Conservation (phyloP, 495 filamentous ascomycete species). For the Penicillium soppii region DNA sequence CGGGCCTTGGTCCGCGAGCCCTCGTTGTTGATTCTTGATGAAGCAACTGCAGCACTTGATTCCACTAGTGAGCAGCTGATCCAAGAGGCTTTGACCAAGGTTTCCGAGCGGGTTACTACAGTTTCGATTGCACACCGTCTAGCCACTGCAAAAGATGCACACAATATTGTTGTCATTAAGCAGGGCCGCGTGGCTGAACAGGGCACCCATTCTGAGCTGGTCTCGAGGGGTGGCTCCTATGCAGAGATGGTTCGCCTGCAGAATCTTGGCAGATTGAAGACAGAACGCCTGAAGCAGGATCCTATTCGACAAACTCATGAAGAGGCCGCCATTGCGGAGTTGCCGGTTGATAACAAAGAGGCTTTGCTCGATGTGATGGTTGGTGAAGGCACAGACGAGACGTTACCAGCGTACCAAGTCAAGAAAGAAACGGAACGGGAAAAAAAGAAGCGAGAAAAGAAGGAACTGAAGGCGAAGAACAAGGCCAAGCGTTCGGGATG, state of each 20-base stretch:
- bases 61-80: slow-evolving; percentile 50
- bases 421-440: slow-evolving; percentile 3
- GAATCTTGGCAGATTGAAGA: slow-evolving; percentile 24
- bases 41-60: slow-evolving; percentile 65
- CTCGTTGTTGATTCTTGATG: slow-evolving; percentile 73
- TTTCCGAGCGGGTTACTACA: slow-evolving; percentile 37
- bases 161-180: slow-evolving; percentile 59
- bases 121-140: slow-evolving; percentile 44
- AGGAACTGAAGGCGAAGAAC: slow-evolving; percentile 14
- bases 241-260: slow-evolving; percentile 41
- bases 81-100: slow-evolving; percentile 43
- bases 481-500: slow-evolving; percentile 21
- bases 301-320: slow-evolving; percentile 13
- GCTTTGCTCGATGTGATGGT: slow-evolving; percentile 14
- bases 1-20: slow-evolving; percentile 72
- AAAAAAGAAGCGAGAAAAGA: slow-evolving; percentile 14
- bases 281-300: slow-evolving; percentile 5
- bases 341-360: slow-evolving; percentile 16
- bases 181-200: slow-evolving; percentile 52
- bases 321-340: neutral
- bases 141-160: slow-evolving; percentile 50
- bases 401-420: neutral
- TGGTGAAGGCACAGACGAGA: slow-evolving; percentile 17
- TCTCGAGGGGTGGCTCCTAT: slow-evolving; percentile 36
- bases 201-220: slow-evolving; percentile 43